Evolutionary conservation across 2,329 filamentous ascomycete genomes (phyloP).

Genomic region (Aspergillus quadricinctus): DNA sequence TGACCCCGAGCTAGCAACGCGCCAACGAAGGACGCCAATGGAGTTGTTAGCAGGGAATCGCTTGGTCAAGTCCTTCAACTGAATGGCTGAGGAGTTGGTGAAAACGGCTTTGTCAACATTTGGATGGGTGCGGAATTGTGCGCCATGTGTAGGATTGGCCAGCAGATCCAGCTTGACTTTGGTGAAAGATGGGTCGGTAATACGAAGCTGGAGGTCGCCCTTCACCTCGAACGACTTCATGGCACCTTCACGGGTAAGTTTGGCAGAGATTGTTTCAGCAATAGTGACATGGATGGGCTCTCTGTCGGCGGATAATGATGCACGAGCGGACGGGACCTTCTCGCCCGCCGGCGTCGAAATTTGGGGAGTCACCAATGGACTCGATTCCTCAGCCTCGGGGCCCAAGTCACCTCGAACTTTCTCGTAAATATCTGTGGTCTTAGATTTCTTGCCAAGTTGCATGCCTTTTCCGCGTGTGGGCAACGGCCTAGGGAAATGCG

Average conservation of each 20-base stretch:
- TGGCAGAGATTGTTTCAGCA: slow-evolving; percentile 85
- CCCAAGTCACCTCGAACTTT: slow-evolving; percentile 88
- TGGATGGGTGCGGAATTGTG: slow-evolving; percentile 90
- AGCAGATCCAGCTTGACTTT: slow-evolving; percentile 83
- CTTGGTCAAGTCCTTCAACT: slow-evolving; percentile 81
- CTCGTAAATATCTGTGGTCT: slow-evolving; percentile 96
- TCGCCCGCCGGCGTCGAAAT: slow-evolving; percentile 51
- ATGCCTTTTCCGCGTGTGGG: slow-evolving; percentile 90
- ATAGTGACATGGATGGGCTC: slow-evolving; percentile 86
- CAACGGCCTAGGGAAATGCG: slow-evolving; percentile 46
- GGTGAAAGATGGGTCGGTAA: slow-evolving; percentile 81
- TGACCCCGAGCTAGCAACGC: slow-evolving; percentile 68
- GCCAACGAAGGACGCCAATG: slow-evolving; percentile 91
- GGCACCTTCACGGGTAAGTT: slow-evolving; percentile 80
- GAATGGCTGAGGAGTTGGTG: slow-evolving; percentile 75
- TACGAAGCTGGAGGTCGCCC: slow-evolving; percentile 86
- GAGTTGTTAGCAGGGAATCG: slow-evolving; percentile 93
- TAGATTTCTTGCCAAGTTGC: slow-evolving; percentile 98
- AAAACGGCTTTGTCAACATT: slow-evolving; percentile 91
- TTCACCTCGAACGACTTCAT: slow-evolving; percentile 83
- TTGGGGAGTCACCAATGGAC: slow-evolving; percentile 63
- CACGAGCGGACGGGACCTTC: slow-evolving; percentile 49
- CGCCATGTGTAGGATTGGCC: slow-evolving; percentile 72
- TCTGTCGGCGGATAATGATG: slow-evolving; percentile 67
- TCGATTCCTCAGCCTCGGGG: slow-evolving; percentile 70